Conservation (phyloP, 352 stramenopile genomes). For the Pythium oligandrum region DNA sequence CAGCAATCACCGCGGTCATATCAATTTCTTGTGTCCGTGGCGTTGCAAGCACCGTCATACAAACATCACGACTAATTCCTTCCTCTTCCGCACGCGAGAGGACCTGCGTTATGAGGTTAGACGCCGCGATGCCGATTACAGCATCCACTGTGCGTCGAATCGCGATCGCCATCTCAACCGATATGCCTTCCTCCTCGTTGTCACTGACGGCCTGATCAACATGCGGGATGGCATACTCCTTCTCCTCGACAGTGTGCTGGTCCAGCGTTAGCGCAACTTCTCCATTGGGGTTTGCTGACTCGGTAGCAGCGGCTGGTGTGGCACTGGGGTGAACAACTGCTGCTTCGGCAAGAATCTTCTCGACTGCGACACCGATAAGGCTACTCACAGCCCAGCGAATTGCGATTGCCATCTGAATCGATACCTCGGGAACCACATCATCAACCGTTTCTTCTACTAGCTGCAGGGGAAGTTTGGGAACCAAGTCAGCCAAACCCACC, state of each 20-base stretch:
- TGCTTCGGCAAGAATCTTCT: slow-evolving; percentile 13
- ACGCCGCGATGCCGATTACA: slow-evolving; percentile 29
- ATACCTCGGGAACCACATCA: slow-evolving; percentile 10
- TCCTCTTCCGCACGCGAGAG: not conserved
- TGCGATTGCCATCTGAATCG: slow-evolving; percentile 30
- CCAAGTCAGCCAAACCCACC: not conserved
- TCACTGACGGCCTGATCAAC: not conserved
- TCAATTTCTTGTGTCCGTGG: too few relatives aligned
- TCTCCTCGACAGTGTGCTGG: not conserved
- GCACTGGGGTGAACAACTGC: too few relatives aligned
- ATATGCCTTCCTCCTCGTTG: slow-evolving; percentile 13
- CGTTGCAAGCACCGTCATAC: too few relatives aligned
- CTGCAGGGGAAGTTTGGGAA: not conserved
- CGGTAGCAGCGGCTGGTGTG: too few relatives aligned
- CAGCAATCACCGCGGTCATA: too few relatives aligned
- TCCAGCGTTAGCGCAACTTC: not conserved
- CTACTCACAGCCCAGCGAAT: slow-evolving; percentile 32
- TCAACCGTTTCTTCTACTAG: not conserved
- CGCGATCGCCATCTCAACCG: slow-evolving; percentile 43
- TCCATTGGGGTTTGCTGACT: not conserved
- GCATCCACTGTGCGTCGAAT: slow-evolving; percentile 34
- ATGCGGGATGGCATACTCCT: not conserved
- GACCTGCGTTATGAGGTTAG: slow-evolving; percentile 3
- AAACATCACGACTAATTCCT: too few relatives aligned
- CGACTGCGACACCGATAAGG: slow-evolving; percentile 33